Base-by-base conservation (phyloP, 1,284 basidiomycete genomes). In the Takashimella koratensis region DNA sequence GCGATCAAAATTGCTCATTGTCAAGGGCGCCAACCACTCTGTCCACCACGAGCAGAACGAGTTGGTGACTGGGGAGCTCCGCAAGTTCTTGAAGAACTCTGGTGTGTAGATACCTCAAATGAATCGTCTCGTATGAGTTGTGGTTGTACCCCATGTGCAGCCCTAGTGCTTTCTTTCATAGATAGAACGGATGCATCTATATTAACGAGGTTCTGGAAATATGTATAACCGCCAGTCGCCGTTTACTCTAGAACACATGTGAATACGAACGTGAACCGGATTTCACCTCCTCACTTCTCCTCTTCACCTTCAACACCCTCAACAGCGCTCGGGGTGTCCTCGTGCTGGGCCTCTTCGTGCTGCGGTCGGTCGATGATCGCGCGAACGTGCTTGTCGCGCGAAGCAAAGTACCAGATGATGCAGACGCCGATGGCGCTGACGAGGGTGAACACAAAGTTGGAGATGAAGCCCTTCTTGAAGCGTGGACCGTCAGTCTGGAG, bases 391-490 rank as follows among this genome's bases (percentile, higher is more conserved):
- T 36, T 36, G 30, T 36, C 30, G 16, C 30, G 30, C 8, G 30
- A 36, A 36, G 30, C 30, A 36, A 36, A 36, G 8, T 8, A 8
- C 30, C 30, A 36, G 16, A 36, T 36, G 30, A 36, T 36, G 30
- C 8, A 8, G 30, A 36, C 30, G 16, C 30, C 30, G 16, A 36
- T 36, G 30, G 30, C 30, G 16, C 30, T 36, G 30, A 36, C 30
- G 30, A 36, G 30, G 16, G 30, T 36, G 30, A 36, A 55, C 16
- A 27, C 26, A 25, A 59, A 56, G 8, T 46, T 51, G 12, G 57
- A 55, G 10, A 45, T 39, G 56, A 59, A 62, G 44, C 60, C 60
- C 36, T 60, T 62, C 39, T 51, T 51, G 53, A 59, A 62, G 3
- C 53, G 20, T 11, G 60, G 60, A 10, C 53, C 56, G 41, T 59